phyloP scores from a whole-genome alignment of 1,284 basidiomycete species.

The Volvariella volvacea region DNA sequence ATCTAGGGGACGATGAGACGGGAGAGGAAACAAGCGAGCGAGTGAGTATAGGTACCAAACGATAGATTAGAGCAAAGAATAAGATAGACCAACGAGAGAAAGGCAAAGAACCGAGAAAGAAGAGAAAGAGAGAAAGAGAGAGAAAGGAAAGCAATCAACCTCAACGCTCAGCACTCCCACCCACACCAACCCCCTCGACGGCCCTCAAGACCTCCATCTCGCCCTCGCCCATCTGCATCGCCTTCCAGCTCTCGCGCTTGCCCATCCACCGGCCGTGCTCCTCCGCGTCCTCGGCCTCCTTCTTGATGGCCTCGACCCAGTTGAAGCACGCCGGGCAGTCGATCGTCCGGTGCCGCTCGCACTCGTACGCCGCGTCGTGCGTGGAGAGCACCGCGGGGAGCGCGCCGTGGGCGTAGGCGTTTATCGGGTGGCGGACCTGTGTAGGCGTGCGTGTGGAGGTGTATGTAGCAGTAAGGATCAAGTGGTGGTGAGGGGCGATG shows the following conservation, averaged over 20 bases:
- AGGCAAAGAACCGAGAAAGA: no score
- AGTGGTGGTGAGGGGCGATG: background rate
- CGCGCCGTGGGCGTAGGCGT: slow-evolving; percentile 21
- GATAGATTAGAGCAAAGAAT: no score
- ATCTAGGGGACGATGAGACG: no score
- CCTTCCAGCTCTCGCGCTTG: slow-evolving; percentile 5
- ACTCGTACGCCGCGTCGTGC: slow-evolving; percentile 17
- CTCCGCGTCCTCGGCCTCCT: slow-evolving; percentile 15
- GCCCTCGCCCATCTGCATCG: no score
- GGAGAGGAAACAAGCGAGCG: no score
- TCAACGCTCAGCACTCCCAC: no score
- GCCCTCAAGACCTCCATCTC: no score
- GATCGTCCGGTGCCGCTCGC: slow-evolving; percentile 17
- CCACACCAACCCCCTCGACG: no score
- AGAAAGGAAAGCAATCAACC: no score
- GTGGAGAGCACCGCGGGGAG: slow-evolving; percentile 12
- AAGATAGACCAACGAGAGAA: no score
- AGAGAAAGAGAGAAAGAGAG: no score
- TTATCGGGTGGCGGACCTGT: slow-evolving; percentile 22
- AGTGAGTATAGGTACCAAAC: no score
- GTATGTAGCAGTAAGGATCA: background rate
- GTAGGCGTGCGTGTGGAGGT: background rate
- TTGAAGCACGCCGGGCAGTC: slow-evolving; percentile 25
- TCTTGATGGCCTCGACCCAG: slow-evolving; percentile 20
- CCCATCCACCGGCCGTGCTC: slow-evolving; percentile 16